phyloP scores from a whole-genome alignment of 2,329 filamentous ascomycete species.

The Trichoderma harzianum region DNA sequence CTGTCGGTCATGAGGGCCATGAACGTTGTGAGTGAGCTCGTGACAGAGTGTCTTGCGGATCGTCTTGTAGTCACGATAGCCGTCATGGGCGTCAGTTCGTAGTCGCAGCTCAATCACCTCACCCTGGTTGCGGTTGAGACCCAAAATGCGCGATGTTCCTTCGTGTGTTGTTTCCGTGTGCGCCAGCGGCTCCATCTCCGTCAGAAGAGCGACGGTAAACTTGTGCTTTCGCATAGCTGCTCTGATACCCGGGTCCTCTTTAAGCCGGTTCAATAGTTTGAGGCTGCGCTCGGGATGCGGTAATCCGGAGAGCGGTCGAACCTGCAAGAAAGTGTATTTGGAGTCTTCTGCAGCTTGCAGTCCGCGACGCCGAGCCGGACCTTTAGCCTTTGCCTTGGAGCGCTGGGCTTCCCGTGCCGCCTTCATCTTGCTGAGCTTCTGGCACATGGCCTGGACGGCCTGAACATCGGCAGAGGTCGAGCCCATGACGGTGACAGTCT shows the following conservation, averaged over 20 bases:
- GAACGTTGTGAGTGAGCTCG: slow-evolving; percentile 90
- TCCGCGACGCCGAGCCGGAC: slow-evolving; percentile 15
- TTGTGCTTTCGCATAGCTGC: slow-evolving; percentile 78
- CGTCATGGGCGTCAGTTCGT: slow-evolving; percentile 90
- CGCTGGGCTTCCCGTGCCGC: slow-evolving; percentile 36
- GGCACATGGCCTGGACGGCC: slow-evolving; percentile 48
- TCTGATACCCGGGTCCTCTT: slow-evolving; percentile 80
- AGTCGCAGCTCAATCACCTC: slow-evolving; percentile 88
- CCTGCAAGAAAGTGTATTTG: slow-evolving; percentile 75
- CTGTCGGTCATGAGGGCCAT: slow-evolving; percentile 74
- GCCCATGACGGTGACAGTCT: slow-evolving; percentile 65
- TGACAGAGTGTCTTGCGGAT: slow-evolving; percentile 92
- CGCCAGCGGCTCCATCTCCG: slow-evolving; percentile 88
- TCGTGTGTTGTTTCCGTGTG: slow-evolving; percentile 73
- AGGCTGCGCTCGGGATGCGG: slow-evolving; percentile 70
- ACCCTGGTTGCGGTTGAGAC: slow-evolving; percentile 81
- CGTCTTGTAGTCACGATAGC: slow-evolving; percentile 87
- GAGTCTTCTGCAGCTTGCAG: slow-evolving; percentile 46
- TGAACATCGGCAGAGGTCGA: slow-evolving; percentile 58
- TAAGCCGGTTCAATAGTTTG: slow-evolving; percentile 70
- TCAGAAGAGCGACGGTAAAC: slow-evolving; percentile 81
- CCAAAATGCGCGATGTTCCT: slow-evolving; percentile 70
- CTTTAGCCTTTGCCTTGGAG: slow-evolving; percentile 29
- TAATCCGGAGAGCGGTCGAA: slow-evolving; percentile 73
- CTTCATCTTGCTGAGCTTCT: slow-evolving; percentile 48